Conservation (phyloP, 148 eudicot species). For the Diospyros lotus region DNA sequence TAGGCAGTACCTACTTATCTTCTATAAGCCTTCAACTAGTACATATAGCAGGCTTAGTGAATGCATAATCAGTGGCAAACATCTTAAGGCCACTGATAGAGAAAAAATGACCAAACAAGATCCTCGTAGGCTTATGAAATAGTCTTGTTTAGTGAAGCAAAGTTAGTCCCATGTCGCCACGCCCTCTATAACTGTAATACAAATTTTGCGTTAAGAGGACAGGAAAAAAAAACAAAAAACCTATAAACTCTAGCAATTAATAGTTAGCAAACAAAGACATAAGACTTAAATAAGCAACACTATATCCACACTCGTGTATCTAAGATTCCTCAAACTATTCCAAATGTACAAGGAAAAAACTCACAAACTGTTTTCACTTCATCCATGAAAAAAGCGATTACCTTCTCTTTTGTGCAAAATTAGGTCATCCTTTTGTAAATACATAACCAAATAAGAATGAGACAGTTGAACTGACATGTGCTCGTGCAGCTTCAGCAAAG, state of each 20-base stretch:
- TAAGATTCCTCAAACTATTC: neutral
- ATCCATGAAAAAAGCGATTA: neutral
- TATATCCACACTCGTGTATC: neutral
- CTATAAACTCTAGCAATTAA: neutral
- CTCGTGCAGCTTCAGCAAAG: constrained; percentile 53
- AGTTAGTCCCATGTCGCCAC: too few species aligned
- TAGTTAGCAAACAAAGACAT: neutral
- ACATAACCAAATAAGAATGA: neutral
- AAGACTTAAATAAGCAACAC: neutral
- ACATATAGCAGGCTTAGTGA: neutral
- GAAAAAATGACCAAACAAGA: too few species aligned
- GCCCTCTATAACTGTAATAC: neutral
- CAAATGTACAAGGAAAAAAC: neutral
- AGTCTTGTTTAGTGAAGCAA: too few species aligned
- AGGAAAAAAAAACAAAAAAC: neutral
- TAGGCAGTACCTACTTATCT: neutral
- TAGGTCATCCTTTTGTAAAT: neutral
- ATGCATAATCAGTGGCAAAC: neutral
- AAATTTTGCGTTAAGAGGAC: neutral
- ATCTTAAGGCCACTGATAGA: too few species aligned
- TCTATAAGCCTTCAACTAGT: neutral
- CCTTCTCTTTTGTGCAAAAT: neutral
- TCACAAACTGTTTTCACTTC: neutral
- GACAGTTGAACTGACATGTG: constrained; percentile 37
- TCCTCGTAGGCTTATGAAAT: too few species aligned